Evolutionary conservation across 345 rosid species (phyloP).

Genomic region (Ailanthus altissimus): DNA sequence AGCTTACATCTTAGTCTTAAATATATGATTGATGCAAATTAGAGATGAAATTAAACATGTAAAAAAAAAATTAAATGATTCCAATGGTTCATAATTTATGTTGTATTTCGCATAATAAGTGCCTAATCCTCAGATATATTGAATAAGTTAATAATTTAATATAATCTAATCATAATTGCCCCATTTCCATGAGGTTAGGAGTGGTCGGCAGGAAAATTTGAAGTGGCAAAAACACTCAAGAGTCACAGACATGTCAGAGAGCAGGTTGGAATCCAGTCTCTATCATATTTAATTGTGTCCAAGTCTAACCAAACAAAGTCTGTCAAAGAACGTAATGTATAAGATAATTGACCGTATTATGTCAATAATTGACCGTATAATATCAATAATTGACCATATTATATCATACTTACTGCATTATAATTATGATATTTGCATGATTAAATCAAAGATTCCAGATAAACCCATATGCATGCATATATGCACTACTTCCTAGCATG

Average conservation of each 20-base stretch:
- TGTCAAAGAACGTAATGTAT: not conserved
- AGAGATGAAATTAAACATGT: too few relatives aligned
- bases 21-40: too few relatives aligned
- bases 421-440: not conserved
- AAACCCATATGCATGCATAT: not conserved
- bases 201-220: slow-evolving; percentile 10
- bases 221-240: not conserved
- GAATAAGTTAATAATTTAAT: too few relatives aligned
- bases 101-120: too few relatives aligned
- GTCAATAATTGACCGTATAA: not conserved
- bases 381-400: not conserved
- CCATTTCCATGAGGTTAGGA: not conserved
- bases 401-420: not conserved
- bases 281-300: not conserved
- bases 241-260: not conserved
- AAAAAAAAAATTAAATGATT: too few relatives aligned
- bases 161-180: not conserved
- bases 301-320: slow-evolving; percentile 13
- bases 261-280: slow-evolving; percentile 18
- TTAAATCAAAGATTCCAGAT: not conserved
- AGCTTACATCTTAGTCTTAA: too few relatives aligned
- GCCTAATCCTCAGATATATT: too few relatives aligned
- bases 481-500: too few relatives aligned
- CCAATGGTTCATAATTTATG: too few relatives aligned
- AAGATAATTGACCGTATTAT: not conserved